Evolutionary conservation across 1,139 yeast species (phyloP).

Genomic region (Pichia sp.): DNA sequence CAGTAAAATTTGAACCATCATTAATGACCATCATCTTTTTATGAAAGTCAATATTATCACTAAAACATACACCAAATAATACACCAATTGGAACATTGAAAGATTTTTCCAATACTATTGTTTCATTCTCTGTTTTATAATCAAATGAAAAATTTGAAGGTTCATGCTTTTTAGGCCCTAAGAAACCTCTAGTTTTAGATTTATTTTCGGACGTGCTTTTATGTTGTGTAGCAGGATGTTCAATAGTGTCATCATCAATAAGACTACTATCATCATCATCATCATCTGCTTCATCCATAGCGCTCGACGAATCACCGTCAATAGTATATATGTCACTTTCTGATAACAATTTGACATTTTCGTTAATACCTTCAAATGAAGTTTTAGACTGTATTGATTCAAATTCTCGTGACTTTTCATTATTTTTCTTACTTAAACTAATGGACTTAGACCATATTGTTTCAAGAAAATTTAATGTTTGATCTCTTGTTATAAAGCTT

Average conservation of each 20-base stretch:
- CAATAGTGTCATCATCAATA: constrained; percentile 3
- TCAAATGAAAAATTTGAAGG: constrained; percentile 29
- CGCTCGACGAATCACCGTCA: constrained; percentile 26
- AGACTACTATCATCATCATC: constrained; percentile 18
- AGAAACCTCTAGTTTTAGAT: constrained; percentile 21
- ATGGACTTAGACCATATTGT: constrained; percentile 47
- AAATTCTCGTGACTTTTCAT: constrained; percentile 23
- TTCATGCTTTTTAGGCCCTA: constrained; percentile 36
- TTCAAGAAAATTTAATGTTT: constrained; percentile 62
- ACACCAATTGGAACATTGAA: constrained; percentile 45
- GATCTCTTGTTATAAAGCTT: constrained; percentile 77
- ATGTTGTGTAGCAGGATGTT: background rate
- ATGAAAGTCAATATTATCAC: constrained; percentile 39
- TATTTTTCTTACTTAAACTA: constrained; percentile 22
- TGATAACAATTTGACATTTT: constrained; percentile 12
- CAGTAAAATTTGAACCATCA: constrained; percentile 43
- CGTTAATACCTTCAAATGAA: constrained; percentile 9
- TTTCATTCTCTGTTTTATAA: constrained; percentile 27
- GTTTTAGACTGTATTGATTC: constrained; percentile 14
- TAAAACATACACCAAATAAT: constrained; percentile 43
- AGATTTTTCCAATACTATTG: constrained; percentile 27
- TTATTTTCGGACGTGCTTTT: constrained; percentile 7
- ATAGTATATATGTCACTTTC: constrained; percentile 34
- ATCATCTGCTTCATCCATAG: constrained; percentile 17
- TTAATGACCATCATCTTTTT: constrained; percentile 36